Evolutionary conservation across 2,329 filamentous ascomycete genomes (phyloP), one percentile per base, ranked within the genome.

Genomic region (Colletotrichum sojae): DNA sequence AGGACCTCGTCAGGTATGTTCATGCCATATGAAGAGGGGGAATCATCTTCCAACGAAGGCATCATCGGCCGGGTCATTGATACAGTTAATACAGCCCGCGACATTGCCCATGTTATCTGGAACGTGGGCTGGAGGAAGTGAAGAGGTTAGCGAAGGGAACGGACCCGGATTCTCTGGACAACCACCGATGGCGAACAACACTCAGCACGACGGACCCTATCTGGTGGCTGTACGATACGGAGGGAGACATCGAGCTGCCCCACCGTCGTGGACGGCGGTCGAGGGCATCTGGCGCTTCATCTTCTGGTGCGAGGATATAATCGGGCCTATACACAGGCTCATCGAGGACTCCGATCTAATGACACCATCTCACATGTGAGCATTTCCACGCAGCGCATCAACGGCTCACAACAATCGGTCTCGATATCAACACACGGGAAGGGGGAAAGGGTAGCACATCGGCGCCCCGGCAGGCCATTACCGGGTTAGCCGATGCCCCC

Each of bases 1-100:
- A 88, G 94, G 73, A 97, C 94, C 20, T 85, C 90, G 58, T 96
- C 94, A 46, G 94, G 94, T 73, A 97, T 97, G 93, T 92, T 97
- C 75, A 95, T 97, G 92, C 93, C 94, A 8, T 92, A 91, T 74
- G 92, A 94, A 73, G 92, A 94, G 73, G 90, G 90, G 69, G 92
- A 94, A 72, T 83, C 80, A 77, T 85, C 79, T 54, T 83, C 85
- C 70, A 88, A 83, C 75, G 84, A 86, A 59, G 91, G 92, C 54
- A 85, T 97, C 63, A 88, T 97, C 76, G 92, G 93, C 70, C 90
- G 91, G 75, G 90, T 97, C 57, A 90, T 95, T 77, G 93, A 97
- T 81, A 95, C 93, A 75, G 88, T 92, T 80, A 92, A 92, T 80
- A 92, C 90, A 58, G 90, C 89, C 73, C 88, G 89, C 75, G 90